phyloP scores from a whole-genome alignment of 768 basidiomycete species.

The Trichaptum fuscoviolaceum region DNA sequence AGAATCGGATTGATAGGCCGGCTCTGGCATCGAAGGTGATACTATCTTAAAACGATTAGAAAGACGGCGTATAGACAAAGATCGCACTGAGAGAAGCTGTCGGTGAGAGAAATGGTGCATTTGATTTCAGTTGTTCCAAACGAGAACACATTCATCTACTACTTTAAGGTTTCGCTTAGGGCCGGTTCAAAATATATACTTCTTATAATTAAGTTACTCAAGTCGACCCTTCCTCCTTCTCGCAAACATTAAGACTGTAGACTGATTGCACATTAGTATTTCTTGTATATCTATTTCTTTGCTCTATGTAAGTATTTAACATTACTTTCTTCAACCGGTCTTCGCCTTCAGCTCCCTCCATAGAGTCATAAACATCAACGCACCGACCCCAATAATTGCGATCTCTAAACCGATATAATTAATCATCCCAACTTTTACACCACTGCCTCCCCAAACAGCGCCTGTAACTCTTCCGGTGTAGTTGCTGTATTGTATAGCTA shows the following conservation, averaged over 20 bases:
- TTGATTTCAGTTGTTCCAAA: neutral
- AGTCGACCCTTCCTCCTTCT: too few relatives aligned
- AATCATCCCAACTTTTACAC: constrained; percentile 52
- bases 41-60: neutral
- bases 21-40: neutral
- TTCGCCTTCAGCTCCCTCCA: constrained; percentile 67
- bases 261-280: too few relatives aligned
- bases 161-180: neutral
- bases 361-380: constrained; percentile 44
- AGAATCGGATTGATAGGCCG: neutral
- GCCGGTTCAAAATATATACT: too few relatives aligned
- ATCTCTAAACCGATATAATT: constrained; percentile 57
- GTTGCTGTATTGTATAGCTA: constrained; percentile 60
- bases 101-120: neutral
- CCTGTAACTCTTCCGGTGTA: constrained; percentile 61
- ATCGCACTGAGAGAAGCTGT: neutral
- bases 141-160: too few relatives aligned
- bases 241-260: too few relatives aligned
- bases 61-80: neutral
- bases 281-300: neutral
- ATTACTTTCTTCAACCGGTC: constrained; percentile 45
- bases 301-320: neutral
- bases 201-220: too few relatives aligned
- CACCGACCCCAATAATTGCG: constrained; percentile 53
- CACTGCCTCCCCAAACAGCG: constrained; percentile 64